A percentile compares a stretch with the other conserved stretches of the same genome.
Conservation (phyloP, 2,329 filamentous ascomycete genomes). For the Teratosphaeriaceae sp. region DNA sequence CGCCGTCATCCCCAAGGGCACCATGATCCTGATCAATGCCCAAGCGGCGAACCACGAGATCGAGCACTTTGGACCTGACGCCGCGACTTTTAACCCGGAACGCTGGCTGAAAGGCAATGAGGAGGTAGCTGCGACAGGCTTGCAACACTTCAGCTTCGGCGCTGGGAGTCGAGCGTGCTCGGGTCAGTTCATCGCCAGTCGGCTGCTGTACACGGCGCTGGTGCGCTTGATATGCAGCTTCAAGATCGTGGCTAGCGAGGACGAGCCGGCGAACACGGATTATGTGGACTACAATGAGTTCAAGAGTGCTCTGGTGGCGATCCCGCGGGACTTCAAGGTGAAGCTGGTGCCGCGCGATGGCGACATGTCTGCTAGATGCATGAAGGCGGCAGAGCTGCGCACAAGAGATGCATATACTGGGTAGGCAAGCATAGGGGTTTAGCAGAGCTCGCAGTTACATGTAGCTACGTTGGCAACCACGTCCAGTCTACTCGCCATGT, state of each 20-base stretch:
- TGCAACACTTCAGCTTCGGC: constrained; percentile 46
- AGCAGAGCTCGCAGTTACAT: no score
- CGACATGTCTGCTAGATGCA: constrained; percentile 32
- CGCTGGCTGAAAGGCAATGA: constrained; percentile 38
- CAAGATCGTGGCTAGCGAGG: constrained; percentile 43
- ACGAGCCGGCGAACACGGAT: constrained; percentile 52
- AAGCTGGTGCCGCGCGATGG: constrained; percentile 48
- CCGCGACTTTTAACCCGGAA: constrained; percentile 43
- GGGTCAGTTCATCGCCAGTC: constrained; percentile 45
- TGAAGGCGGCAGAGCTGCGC: constrained; percentile 38
- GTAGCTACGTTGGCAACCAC: no score
- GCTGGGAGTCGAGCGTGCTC: constrained; percentile 47
- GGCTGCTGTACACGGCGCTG: constrained; percentile 45
- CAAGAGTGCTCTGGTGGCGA: constrained; percentile 54
- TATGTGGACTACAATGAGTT: constrained; percentile 57
- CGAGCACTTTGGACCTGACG: constrained; percentile 44
- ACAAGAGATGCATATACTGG: constrained; percentile 44
- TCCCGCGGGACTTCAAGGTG: constrained; percentile 53
- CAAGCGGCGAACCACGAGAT: constrained; percentile 50
- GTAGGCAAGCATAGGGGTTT: background rate
- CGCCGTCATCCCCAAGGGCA: constrained; percentile 45
- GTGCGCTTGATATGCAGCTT: constrained; percentile 44
- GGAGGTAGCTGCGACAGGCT: constrained; percentile 25
- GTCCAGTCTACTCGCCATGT: no score
- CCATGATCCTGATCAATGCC: constrained; percentile 50